Conservation (phyloP, 345 rosid species). For the Arabidopsis arenosa region DNA sequence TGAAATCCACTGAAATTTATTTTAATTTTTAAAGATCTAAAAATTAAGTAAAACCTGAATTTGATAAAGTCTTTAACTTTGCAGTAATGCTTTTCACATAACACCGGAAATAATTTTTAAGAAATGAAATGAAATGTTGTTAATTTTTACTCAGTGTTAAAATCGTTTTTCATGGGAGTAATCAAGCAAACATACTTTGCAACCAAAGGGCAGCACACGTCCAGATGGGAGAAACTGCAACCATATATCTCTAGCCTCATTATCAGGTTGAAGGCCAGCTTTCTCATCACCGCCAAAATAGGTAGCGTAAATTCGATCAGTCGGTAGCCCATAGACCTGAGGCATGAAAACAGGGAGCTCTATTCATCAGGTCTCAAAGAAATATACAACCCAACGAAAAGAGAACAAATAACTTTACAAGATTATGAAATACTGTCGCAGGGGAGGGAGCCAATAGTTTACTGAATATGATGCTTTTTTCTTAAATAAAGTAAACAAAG, state of each 20-base stretch:
- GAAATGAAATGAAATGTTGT: not conserved
- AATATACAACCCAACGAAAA: not conserved
- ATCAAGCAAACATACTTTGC: conserved; percentile 62
- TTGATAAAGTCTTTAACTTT: not conserved
- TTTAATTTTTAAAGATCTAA: not conserved
- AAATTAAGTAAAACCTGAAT: not conserved
- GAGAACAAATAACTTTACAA: not conserved
- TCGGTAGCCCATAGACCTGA: conserved; percentile 79
- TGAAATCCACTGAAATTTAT: not conserved
- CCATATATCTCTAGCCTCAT: conserved; percentile 89
- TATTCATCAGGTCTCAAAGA: conserved; percentile 1
- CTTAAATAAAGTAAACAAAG: conserved; percentile 3
- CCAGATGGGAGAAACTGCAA: conserved; percentile 75
- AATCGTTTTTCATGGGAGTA: conserved; percentile 2
- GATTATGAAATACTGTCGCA: not conserved
- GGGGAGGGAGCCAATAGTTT: conserved; percentile 1
- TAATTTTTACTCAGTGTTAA: not conserved
- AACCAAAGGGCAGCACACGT: conserved; percentile 88
- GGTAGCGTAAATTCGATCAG: conserved; percentile 86
- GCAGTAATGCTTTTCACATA: conserved; percentile 7
- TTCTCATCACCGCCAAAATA: conserved; percentile 98
- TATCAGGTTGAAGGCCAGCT: conserved; percentile 86
- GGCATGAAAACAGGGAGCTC: conserved; percentile 18
- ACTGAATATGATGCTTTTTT: not conserved
- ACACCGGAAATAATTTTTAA: not conserved